Percentiles rank a stretch among this genome's conserved stretches.
Conservation (phyloP, 2,329 filamentous ascomycete genomes). For the Immersiporthe knoxdaviesiana region DNA sequence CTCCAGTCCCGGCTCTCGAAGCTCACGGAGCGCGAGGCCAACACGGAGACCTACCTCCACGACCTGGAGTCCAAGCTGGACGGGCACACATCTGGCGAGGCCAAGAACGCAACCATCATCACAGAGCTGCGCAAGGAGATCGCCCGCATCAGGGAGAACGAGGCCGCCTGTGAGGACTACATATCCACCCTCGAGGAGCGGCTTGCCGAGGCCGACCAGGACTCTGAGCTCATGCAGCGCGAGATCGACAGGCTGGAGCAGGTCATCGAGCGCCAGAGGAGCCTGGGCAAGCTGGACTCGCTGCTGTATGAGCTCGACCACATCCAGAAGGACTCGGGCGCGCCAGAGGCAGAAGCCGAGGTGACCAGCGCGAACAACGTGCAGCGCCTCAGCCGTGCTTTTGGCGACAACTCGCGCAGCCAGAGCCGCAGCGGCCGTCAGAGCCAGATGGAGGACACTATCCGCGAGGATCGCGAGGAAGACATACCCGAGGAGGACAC, state of each 20-base stretch:
- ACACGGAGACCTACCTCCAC: slow-evolving; percentile 89
- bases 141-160: slow-evolving; percentile 82
- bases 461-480: slow-evolving; percentile 57
- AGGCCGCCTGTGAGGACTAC: slow-evolving; percentile 90
- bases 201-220: slow-evolving; percentile 92
- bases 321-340: slow-evolving; percentile 64
- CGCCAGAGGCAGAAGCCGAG: slow-evolving; percentile 43
- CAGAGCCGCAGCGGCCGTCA: slow-evolving; percentile 58
- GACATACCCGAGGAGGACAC: slow-evolving; percentile 34
- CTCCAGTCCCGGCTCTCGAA: slow-evolving; percentile 91
- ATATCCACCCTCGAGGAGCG: slow-evolving; percentile 96
- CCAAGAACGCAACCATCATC: slow-evolving; percentile 86
- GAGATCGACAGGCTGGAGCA: slow-evolving; percentile 94
- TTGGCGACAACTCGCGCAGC: slow-evolving; percentile 57
- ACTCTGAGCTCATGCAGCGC: slow-evolving; percentile 94
- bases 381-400: slow-evolving; percentile 45
- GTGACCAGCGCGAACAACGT: slow-evolving; percentile 47
- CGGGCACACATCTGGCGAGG: slow-evolving; percentile 86
- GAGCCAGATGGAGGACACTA: slow-evolving; percentile 57
- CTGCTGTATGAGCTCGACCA: slow-evolving; percentile 88
- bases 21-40: slow-evolving; percentile 85
- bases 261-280: slow-evolving; percentile 92
- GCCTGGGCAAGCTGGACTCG: slow-evolving; percentile 91
- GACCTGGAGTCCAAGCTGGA: slow-evolving; percentile 91
- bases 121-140: slow-evolving; percentile 90